Evolutionary conservation across 192 early-diverging fungal species (phyloP).

Genomic region (Backusella morwellensis): DNA sequence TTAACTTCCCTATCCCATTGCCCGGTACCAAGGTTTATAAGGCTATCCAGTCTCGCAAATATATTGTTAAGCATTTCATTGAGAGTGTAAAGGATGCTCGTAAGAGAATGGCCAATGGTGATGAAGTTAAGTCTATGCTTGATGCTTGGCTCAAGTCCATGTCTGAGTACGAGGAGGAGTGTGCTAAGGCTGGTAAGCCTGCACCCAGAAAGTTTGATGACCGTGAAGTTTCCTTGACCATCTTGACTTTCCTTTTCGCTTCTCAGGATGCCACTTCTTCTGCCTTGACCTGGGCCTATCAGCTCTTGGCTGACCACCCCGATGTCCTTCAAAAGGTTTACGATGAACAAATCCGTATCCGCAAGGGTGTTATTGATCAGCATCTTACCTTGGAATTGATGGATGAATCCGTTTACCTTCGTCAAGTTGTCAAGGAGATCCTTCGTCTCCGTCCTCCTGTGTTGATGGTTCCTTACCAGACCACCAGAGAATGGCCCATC

Average conservation of each 20-base stretch:
- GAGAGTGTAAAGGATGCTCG: conserved; percentile 35
- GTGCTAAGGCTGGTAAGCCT: conserved; percentile 16
- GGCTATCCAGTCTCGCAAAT: conserved; percentile 40
- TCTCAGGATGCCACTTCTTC: conserved; percentile 46
- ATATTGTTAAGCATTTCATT: conserved; percentile 42
- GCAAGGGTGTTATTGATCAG: conserved; percentile 16
- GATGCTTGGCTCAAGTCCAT: conserved; percentile 39
- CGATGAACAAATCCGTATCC: conserved; percentile 31
- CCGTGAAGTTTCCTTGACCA: conserved; percentile 38
- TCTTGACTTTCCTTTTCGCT: conserved; percentile 46
- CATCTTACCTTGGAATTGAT: conserved; percentile 30
- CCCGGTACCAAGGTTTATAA: conserved; percentile 47
- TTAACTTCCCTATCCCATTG: conserved; percentile 44
- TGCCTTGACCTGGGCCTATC: conserved; percentile 46
- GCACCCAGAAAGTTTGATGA: conserved; percentile 35
- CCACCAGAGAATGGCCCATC: conserved; percentile 31
- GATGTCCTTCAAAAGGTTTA: conserved; percentile 39
- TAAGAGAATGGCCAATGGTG: conserved; percentile 30
- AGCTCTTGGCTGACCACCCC: conserved; percentile 42
- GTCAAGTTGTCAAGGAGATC: conserved; percentile 41
- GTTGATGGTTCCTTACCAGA: conserved; percentile 42
- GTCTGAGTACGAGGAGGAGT: conserved; percentile 24
- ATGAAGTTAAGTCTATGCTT: conserved; percentile 33
- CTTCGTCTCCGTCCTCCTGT: conserved; percentile 40
- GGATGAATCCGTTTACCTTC: conserved; percentile 31